phyloP scores from a whole-genome alignment of 495 filamentous ascomycete genomes.

The Aeminium ludgeri region DNA sequence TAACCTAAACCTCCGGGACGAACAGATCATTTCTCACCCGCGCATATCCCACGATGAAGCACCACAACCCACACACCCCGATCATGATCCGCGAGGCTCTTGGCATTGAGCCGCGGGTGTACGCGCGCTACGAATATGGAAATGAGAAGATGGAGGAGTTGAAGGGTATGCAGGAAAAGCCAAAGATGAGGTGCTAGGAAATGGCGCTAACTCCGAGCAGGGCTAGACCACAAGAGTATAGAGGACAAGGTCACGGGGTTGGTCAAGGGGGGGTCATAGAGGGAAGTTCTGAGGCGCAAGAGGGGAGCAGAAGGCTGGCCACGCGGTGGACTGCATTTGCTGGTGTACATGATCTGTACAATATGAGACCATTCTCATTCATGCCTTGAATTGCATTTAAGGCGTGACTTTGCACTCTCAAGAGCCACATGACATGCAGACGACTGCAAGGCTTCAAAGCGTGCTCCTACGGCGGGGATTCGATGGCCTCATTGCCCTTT shows the following conservation, averaged over 20 bases:
- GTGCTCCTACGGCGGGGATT: too few relatives aligned
- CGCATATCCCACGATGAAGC: constrained; percentile 98
- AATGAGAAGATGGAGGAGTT: constrained; percentile 75
- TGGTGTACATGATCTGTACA: too few relatives aligned
- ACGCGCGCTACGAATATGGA: constrained; percentile 81
- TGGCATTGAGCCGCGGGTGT: constrained; percentile 67
- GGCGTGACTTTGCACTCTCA: too few relatives aligned
- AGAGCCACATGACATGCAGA: too few relatives aligned
- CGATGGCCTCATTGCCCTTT: too few relatives aligned
- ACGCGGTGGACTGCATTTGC: too few relatives aligned
- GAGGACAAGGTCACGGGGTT: constrained; percentile 71
- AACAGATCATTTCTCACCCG: constrained; percentile 70
- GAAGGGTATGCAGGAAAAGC: constrained; percentile 36
- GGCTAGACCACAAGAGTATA: constrained; percentile 78
- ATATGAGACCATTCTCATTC: too few relatives aligned
- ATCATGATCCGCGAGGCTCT: constrained; percentile 87
- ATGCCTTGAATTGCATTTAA: too few relatives aligned
- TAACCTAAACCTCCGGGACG: neutral
- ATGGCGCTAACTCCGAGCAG: constrained; percentile 27
- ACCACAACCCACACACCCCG: constrained; percentile 86
- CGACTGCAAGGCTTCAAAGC: too few relatives aligned
- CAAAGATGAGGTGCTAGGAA: neutral
- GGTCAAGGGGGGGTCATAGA: constrained; percentile 41
- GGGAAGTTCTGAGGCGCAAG: constrained; percentile 21
- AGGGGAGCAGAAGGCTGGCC: too few relatives aligned